These are phyloP conservation scores for Syzygium oleosum DNA, from an alignment of 345 rosid species.

Conservation along the genomic window DNA sequence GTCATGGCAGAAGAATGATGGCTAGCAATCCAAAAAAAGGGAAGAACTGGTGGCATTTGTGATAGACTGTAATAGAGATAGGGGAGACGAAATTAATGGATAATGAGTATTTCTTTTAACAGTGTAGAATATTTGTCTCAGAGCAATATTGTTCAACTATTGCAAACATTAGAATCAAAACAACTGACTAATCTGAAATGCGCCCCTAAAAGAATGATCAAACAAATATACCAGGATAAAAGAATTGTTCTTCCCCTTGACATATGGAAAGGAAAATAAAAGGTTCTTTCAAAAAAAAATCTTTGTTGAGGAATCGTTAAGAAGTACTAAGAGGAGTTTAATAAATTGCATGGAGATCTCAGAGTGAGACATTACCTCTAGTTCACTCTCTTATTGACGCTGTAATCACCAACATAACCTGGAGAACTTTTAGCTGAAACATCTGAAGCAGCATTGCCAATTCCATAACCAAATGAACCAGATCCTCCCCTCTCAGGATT, in stretches of 20 bases:
- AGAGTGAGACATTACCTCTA: conserved; percentile 41
- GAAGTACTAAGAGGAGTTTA: background rate
- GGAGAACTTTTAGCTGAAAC: conserved; percentile 50
- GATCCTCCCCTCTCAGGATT: conserved; percentile 41
- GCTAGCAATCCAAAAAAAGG: background rate
- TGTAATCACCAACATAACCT: conserved; percentile 62
- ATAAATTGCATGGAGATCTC: background rate
- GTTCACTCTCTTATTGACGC: conserved; percentile 58
- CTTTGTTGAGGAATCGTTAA: background rate
- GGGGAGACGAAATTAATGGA: background rate
- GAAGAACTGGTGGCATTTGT: background rate
- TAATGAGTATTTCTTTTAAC: background rate
- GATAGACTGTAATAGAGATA: background rate
- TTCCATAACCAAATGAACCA: conserved; percentile 43
- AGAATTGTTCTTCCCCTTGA: background rate
- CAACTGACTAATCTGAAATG: background rate
- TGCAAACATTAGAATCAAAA: background rate
- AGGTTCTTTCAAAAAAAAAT: background rate
- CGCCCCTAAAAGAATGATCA: background rate
- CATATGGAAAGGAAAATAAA: background rate
- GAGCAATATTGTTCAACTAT: background rate
- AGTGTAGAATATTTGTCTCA: background rate
- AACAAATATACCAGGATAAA: background rate
- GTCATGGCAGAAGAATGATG: background rate
- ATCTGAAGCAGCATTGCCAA: conserved; percentile 35